Evolutionary conservation across 495 filamentous ascomycete genomes (phyloP), one percentile per base, ranked within the genome.

Genomic region (Cercophora sp.): DNA sequence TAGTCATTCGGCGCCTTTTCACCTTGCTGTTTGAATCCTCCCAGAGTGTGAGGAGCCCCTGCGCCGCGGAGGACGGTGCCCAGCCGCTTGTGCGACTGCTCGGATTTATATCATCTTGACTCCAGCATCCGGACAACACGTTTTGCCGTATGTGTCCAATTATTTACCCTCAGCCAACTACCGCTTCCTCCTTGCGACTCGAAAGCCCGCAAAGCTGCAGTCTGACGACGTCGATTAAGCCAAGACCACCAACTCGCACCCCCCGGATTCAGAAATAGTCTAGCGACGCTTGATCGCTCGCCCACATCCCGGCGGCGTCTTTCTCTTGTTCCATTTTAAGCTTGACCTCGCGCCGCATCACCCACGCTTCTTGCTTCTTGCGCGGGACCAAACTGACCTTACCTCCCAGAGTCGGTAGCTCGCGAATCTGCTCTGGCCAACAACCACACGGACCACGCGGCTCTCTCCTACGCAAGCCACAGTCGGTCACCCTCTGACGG

Each of bases 321-420:
- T 22, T 24, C 11, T 23, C 8, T 39, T 8, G 5, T 15, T n/a
- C 29, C 13, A 32, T 13, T 49, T 37, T 16, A 31, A 44, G 13
- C 43, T 34, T 34, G 22, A 29, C 31, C 32, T n/a, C 10, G 23
- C 47, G 15, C 35, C 23, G 23, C 3, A 18, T 9, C n/a, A 10
- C 3, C 23, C 40, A 5, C 15, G 4, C 9, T 5, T 1, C 19
- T 5, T 22, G 11, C 20, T 2, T 22, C 26, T 25, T 10, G 19
- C 29, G 29, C 29, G 29, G 22, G 25, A 10, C 40, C 26, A 13
- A n/a, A 22, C 40, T 43, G 10, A 27, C 32, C 37, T 48, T 29
- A 48, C 43, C 44, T 42, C 19, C n/a, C 42, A 68, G 65, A 68
- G 52, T 53, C 55, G n/a, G 34, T 44, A 39, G 55, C 63, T 57